Conservation (phyloP, 257 asterid genomes). For the Verbena officinalis region DNA sequence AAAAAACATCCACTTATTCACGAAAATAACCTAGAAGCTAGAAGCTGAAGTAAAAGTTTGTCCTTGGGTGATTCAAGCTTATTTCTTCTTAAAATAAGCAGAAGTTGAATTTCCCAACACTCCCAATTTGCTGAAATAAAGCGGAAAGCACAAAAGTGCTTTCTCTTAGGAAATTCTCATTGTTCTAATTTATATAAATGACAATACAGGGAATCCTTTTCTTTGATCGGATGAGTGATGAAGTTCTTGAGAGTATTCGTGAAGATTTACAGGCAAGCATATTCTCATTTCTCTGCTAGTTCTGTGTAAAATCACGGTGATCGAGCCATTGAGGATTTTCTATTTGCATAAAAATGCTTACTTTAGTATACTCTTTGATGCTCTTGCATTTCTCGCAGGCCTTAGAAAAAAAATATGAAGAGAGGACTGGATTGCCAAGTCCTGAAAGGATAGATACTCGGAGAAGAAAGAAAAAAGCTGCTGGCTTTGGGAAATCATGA, state of each 20-base stretch:
- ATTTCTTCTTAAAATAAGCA: no score
- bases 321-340: no score
- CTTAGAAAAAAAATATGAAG: slow-evolving; percentile 82
- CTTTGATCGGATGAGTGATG: slow-evolving; percentile 84
- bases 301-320: neutral
- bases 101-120: no score
- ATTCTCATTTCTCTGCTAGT: neutral
- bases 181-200: slow-evolving; percentile 18
- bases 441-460: slow-evolving; percentile 73
- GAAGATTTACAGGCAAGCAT: slow-evolving; percentile 65
- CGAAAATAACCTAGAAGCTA: neutral
- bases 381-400: slow-evolving; percentile 50
- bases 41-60: no score
- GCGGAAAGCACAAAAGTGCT: no score
- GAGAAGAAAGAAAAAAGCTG: slow-evolving; percentile 56
- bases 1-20: neutral
- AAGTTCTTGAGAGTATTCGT: slow-evolving; percentile 72
- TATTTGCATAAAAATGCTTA: neutral
- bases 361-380: neutral
- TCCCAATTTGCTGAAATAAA: no score
- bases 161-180: no score
- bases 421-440: slow-evolving; percentile 73
- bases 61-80: no score
- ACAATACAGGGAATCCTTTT: slow-evolving; percentile 85
- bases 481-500: slow-evolving; percentile 85